These are phyloP conservation scores for Cryphonectria japonica DNA, from an alignment of 2,329 filamentous ascomycete genomes.

Conservation along the genomic window DNA sequence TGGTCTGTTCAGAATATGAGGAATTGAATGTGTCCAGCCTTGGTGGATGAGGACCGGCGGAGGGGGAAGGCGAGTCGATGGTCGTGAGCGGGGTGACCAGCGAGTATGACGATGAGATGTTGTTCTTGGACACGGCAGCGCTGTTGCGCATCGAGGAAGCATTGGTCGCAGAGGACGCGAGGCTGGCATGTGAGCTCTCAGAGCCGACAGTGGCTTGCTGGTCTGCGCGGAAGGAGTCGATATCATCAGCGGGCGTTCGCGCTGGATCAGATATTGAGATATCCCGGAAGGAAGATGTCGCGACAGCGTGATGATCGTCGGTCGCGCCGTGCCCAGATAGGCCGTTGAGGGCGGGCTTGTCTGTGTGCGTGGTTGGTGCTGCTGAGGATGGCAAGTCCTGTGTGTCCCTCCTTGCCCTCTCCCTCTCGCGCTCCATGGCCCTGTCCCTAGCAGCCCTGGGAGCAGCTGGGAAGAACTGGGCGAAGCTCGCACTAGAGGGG, in stretches of 20 bases:
- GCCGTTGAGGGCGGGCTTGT: slow-evolving; percentile 32
- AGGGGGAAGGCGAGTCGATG: slow-evolving; percentile 56
- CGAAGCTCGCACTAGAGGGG: slow-evolving; percentile 75
- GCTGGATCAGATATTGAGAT: slow-evolving; percentile 42
- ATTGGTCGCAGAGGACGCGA: slow-evolving; percentile 73
- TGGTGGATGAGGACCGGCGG: slow-evolving; percentile 51
- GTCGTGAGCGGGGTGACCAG: slow-evolving; percentile 56
- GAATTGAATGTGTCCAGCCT: slow-evolving; percentile 61
- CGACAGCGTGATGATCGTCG: slow-evolving; percentile 36
- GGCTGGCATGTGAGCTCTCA: slow-evolving; percentile 72
- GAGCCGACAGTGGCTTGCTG: slow-evolving; percentile 73
- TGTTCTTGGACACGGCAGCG: slow-evolving; percentile 43
- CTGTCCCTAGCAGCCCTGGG: slow-evolving; percentile 66
- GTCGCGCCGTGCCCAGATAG: slow-evolving; percentile 32
- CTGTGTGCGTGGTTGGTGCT: slow-evolving; percentile 23
- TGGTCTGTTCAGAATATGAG: slow-evolving; percentile 47
- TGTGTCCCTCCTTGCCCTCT: slow-evolving; percentile 59
- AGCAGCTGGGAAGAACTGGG: slow-evolving; percentile 83
- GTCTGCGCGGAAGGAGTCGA: slow-evolving; percentile 65
- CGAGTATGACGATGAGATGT: slow-evolving; percentile 44
- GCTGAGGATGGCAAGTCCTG: slow-evolving; percentile 38
- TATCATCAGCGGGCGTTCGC: slow-evolving; percentile 54
- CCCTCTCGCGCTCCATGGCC: slow-evolving; percentile 64
- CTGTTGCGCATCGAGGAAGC: slow-evolving; percentile 44
- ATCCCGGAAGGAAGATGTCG: slow-evolving; percentile 42